Base-by-base conservation (phyloP, 768 basidiomycete genomes). In the Pulveroboletus sp. region DNA sequence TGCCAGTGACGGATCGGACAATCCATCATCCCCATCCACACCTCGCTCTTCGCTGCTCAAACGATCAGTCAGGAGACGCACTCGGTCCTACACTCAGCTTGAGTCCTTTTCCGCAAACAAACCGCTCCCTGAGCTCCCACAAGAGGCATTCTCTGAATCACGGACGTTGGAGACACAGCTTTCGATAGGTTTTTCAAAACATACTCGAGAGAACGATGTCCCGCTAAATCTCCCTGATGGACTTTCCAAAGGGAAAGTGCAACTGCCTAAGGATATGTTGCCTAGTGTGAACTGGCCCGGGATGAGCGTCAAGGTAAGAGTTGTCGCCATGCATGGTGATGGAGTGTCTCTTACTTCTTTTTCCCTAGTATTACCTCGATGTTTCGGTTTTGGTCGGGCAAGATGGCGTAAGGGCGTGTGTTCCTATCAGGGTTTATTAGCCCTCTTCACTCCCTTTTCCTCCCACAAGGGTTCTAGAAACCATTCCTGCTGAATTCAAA, bases 141-240 rank as follows among this genome's bases (percentile, higher is more conserved):
- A 47, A 11, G 55, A 49, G 21, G 39, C 49, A 8, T 53, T 62
- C 21, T 63, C 44, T 14, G 50, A 49, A n/a, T 46, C 54, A 8
- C 67, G 50, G 24, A 69, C 68, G 54, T 26, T 65, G 57, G 42
- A 72, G 61, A 57, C 63, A 67, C 43, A 64, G 71, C 72, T 88
- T 39, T 77, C 70, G 44, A 76, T 85, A 39, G 86, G 86, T 2
- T 88, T 88, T 56, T 82, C 83, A 15, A 88, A 86, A 55, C 79
- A 84, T 15, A 83, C 84, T 8, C 66, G 69, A 43, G 65, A 64
- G 52, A 63, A 36, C 78, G 80, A 57, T 76, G 77, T 3, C 9
- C 69, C 77, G 3, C 73, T 77, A 8, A 59, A 74, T 15, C 72
- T 85, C 30, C 86, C 86, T 1, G 85, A 88, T 59, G 86, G 86